Base-by-base conservation (phyloP, 1,284 basidiomycete species). In the Pseudozyma thailandica region DNA sequence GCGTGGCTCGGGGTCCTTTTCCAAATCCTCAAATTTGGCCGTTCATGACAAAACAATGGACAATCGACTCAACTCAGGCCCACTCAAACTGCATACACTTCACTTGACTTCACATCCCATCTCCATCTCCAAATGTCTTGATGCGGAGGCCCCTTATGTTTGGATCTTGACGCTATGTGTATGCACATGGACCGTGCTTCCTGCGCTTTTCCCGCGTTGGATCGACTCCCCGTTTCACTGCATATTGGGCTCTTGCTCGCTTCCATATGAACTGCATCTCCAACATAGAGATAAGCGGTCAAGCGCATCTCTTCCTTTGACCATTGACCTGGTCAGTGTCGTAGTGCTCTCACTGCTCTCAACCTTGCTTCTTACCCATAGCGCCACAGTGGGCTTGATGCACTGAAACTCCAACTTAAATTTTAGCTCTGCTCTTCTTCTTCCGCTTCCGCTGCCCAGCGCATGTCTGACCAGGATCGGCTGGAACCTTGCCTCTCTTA, bases 271-370 rank as follows among this genome's bases (percentile, higher is more conserved):
- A 21, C 9, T 18, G 9, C 46, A 37, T 25, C 20, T 6, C 7
- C 23, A n/a, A 16, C 5, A 20, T n/a, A 45, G n/a, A 44, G 50
- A 53, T 45, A 53, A 33, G 12, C 42, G 7, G 43, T 28, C 33
- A 27, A 53, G 31, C 35, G 50, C 50, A 53, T 53, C n/a, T 42
- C 49, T 42, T 31, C 25, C 30, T 18, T 18, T 43, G 23, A 10
- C 9, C n/a, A 25, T 18, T 39, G n/a, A 27, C 21, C 21, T 3
- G 15, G 15, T 44, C 42, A 44, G 15, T 28, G n/a, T n/a, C n/a
- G n/a, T n/a, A n/a, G n/a, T n/a, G n/a, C n/a, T n/a, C n/a, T n/a
- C n/a, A n/a, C n/a, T 26, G 28, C 35, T 33, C 12, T 41, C 12
- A 4, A 13, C 21, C 28, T 20, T 31, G 12, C 39, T 41, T 3